Evolutionary conservation across 164 flowering plant genomes (phyloP).

Genomic region (Aristolochia californica): DNA sequence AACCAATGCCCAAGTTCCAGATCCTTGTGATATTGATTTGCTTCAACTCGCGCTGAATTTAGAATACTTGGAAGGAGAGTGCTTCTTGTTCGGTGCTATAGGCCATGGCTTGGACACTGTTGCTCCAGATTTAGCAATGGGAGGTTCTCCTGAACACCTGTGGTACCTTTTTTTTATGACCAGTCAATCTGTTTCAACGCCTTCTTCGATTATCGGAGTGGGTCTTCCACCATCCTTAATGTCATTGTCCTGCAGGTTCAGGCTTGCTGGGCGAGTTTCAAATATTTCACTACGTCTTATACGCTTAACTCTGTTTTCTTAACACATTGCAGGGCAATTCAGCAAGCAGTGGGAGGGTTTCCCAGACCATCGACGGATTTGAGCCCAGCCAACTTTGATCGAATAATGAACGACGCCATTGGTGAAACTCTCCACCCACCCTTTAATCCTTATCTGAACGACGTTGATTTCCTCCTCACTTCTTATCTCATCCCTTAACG

Average conservation of each 20-base stretch:
- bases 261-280: no score
- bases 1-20: no score
- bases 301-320: no score
- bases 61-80: constrained; percentile 11
- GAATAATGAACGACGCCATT: constrained; percentile 28
- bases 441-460: constrained; percentile 46
- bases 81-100: constrained; percentile 8
- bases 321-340: constrained; percentile 25
- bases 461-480: constrained; percentile 40
- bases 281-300: no score
- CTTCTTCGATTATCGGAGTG: neutral
- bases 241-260: no score
- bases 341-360: constrained; percentile 26
- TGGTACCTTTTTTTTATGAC: neutral
- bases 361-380: constrained; percentile 49
- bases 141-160: constrained; percentile 12
- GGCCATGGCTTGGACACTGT: constrained; percentile 5
- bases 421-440: constrained; percentile 38
- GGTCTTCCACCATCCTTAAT: no score
- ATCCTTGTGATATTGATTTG: constrained; percentile 4
- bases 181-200: neutral
- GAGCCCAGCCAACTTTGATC: constrained; percentile 29
- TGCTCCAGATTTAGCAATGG: constrained; percentile 5
- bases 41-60: constrained; percentile 8
- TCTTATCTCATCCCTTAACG: constrained; percentile 49